Evolutionary conservation across 2,329 filamentous ascomycete species (phyloP).

Genomic region (Fusarium transvaalense): DNA sequence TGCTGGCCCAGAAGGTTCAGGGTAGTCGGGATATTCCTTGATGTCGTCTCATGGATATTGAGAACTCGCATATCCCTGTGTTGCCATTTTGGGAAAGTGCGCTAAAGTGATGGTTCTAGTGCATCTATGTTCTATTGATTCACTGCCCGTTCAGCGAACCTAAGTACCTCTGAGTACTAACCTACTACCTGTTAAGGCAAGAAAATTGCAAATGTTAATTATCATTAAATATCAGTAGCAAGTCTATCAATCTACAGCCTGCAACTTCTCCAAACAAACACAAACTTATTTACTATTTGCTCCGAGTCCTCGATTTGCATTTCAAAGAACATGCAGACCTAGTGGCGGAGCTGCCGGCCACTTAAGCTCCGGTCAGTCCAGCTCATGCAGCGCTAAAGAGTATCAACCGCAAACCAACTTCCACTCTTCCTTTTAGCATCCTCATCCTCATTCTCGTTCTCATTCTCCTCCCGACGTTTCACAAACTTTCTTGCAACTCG

Average conservation of each 20-base stretch:
- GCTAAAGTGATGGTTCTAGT: neutral
- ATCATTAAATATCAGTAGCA: too few relatives aligned
- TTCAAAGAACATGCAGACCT: conserved; percentile 10
- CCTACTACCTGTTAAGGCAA: neutral
- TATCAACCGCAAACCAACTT: conserved; percentile 27
- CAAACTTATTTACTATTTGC: neutral
- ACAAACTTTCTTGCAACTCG: neutral
- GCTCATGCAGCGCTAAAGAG: conserved; percentile 13
- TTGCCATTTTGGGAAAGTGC: conserved; percentile 5
- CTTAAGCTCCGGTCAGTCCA: conserved; percentile 28
- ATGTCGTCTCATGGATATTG: neutral
- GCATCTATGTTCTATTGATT: neutral
- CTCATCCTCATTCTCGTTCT: conserved; percentile 1
- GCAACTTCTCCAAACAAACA: neutral
- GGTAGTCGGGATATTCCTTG: neutral
- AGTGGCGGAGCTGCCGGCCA: conserved; percentile 35
- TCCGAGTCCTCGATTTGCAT: neutral
- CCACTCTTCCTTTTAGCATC: conserved; percentile 4
- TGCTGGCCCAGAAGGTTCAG: neutral
- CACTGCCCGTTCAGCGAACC: too few relatives aligned
- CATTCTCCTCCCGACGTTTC: neutral
- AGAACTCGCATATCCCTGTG: neutral
- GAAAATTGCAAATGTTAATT: too few relatives aligned
- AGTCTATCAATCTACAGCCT: too few relatives aligned
- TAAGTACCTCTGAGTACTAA: too few relatives aligned